These are phyloP conservation scores for Fusarium guadeloupense DNA, from an alignment of 2,329 filamentous ascomycete species.

Conservation along the genomic window DNA sequence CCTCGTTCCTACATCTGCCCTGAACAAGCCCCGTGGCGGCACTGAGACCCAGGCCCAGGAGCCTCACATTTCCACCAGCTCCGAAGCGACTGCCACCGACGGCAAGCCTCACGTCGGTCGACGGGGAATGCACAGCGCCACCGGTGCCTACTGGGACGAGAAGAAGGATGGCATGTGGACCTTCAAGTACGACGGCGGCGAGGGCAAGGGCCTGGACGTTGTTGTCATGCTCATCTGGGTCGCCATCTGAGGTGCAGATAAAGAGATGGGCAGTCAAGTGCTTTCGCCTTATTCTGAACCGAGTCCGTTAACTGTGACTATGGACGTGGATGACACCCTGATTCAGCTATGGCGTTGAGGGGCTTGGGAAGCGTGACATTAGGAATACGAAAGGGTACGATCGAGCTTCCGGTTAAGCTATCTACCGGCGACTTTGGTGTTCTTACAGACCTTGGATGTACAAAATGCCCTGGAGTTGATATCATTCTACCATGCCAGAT, in stretches of 20 bases:
- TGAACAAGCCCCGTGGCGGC: constrained; percentile 67
- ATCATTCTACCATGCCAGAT: constrained; percentile 26
- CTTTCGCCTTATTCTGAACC: constrained; percentile 12
- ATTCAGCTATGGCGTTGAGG: constrained; percentile 44
- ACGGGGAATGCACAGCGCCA: constrained; percentile 89
- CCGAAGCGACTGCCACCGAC: constrained; percentile 65
- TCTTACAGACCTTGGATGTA: constrained; percentile 43
- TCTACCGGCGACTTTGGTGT: constrained; percentile 33
- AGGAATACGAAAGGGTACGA: constrained; percentile 39
- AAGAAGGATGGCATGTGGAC: constrained; percentile 91
- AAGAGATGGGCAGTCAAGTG: constrained; percentile 7
- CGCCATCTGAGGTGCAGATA: constrained; percentile 59
- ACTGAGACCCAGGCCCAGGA: constrained; percentile 59
- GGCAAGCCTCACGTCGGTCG: constrained; percentile 80
- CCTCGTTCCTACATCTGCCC: constrained; percentile 72
- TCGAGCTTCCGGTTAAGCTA: constrained; percentile 38
- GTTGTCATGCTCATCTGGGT: constrained; percentile 83
- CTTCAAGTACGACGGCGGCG: constrained; percentile 81
- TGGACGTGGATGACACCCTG: constrained; percentile 35
- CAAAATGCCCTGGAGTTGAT: constrained; percentile 37
- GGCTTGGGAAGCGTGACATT: constrained; percentile 42
- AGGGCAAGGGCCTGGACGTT: constrained; percentile 73
- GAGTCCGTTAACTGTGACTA: constrained; percentile 17
- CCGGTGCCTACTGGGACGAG: constrained; percentile 89
- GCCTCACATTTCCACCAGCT: constrained; percentile 65